Evolutionary conservation across 1,284 basidiomycete genomes (phyloP).

Genomic region (Papiliotrema terrestris): DNA sequence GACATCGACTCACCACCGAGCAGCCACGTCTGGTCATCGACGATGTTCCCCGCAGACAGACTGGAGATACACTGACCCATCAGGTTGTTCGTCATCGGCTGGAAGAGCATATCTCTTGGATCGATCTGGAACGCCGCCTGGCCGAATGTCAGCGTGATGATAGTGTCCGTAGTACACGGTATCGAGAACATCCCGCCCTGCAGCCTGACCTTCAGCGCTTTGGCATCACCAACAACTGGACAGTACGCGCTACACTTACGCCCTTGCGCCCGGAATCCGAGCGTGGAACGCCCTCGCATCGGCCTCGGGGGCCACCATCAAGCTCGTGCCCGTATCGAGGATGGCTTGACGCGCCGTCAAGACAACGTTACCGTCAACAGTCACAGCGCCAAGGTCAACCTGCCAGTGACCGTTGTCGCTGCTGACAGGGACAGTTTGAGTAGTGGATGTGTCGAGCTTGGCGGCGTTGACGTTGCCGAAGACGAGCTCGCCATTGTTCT

Average conservation of each 20-base stretch:
- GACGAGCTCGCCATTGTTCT: constrained; percentile 66
- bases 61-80: constrained; percentile 69
- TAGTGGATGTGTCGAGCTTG: constrained; percentile 37
- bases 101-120: constrained; percentile 61
- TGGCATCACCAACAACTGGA: background rate
- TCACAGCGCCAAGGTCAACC: constrained; percentile 23
- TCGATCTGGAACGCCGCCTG: constrained; percentile 25
- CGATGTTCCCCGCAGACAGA: constrained; percentile 63
- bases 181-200: constrained; percentile 68
- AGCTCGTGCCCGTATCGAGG: constrained; percentile 41
- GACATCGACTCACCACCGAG: constrained; percentile 24
- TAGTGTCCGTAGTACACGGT: constrained; percentile 67
- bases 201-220: constrained; percentile 47
- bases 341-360: constrained; percentile 16
- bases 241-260: constrained; percentile 6
- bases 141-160: constrained; percentile 67
- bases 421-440: constrained; percentile 15
- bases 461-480: constrained; percentile 31
- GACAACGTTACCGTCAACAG: constrained; percentile 24
- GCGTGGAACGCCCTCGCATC: constrained; percentile 58
- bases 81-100: constrained; percentile 61
- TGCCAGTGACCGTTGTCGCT: constrained; percentile 45
- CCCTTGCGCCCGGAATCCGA: constrained; percentile 60
- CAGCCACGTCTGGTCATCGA: constrained; percentile 67
- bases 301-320: constrained; percentile 46